Percentiles rank a stretch among this genome's conserved stretches.
These are phyloP conservation scores for Suhomyces bribrorum DNA, from an alignment of 1,139 yeast genomes.

Conservation along the genomic window DNA sequence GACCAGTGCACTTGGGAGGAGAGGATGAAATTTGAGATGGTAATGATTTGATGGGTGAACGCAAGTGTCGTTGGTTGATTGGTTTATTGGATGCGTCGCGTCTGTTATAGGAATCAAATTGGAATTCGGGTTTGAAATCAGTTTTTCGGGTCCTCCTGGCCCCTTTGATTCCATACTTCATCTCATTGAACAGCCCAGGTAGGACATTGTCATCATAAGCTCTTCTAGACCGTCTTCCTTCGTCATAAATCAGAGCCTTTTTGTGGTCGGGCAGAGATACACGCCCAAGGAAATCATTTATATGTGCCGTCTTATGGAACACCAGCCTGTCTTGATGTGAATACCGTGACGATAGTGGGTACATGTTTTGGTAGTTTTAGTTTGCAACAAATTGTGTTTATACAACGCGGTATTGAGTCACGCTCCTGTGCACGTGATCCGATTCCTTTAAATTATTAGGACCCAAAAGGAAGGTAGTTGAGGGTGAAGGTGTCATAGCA, in stretches of 20 bases:
- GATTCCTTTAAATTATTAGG: too few species aligned
- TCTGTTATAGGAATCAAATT: too few species aligned
- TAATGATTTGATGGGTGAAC: conserved; percentile 12
- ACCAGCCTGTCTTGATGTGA: conserved; percentile 2
- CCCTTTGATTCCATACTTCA: not conserved
- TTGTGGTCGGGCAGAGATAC: too few species aligned
- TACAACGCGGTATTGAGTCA: too few species aligned
- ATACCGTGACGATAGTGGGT: not conserved
- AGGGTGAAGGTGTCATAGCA: too few species aligned
- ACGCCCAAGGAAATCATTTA: conserved; percentile 3
- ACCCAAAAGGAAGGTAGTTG: too few species aligned
- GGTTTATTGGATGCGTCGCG: not conserved
- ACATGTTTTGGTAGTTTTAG: not conserved
- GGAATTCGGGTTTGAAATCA: not conserved
- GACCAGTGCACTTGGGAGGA: not conserved
- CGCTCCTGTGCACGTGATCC: too few species aligned
- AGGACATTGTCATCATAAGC: not conserved
- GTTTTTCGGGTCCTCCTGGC: not conserved
- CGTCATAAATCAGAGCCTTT: too few species aligned
- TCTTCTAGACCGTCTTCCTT: not conserved
- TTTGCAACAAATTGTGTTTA: not conserved
- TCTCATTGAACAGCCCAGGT: not conserved
- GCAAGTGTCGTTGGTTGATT: conserved; percentile 2
- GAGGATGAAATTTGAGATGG: conserved; percentile 4
- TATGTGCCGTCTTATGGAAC: conserved; percentile 6